A percentile compares a stretch with the other conserved stretches of the same genome.
phyloP scores from a whole-genome alignment of 1,284 basidiomycete genomes.

The Violaceomyces palustris region DNA sequence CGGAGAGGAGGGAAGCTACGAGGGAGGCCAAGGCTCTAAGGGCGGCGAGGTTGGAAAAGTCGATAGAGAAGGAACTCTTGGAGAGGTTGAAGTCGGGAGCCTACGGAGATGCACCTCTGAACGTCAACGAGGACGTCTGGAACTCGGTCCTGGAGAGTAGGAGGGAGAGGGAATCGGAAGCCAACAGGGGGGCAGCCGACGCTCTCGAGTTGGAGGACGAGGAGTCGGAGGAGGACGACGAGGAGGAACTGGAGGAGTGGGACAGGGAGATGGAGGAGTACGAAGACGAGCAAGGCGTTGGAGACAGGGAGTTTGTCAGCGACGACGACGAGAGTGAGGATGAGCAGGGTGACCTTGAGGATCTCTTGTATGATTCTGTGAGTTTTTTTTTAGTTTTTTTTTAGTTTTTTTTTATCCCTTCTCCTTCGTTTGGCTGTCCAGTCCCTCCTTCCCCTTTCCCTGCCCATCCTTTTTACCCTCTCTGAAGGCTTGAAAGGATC shows the following conservation, averaged over 20 bases:
- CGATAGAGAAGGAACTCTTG: conserved; percentile 92
- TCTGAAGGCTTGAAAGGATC: too few species aligned
- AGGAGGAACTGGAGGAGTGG: conserved; percentile 46
- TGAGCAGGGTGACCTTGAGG: conserved; percentile 25
- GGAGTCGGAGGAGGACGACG: conserved; percentile 44
- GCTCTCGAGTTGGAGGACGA: conserved; percentile 43
- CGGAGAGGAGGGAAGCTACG: conserved; percentile 86
- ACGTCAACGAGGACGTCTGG: conserved; percentile 98
- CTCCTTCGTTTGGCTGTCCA: neutral
- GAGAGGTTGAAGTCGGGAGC: conserved; percentile 92
- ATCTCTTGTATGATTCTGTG: conserved; percentile 27
- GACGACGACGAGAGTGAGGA: conserved; percentile 47
- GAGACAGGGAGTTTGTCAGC: conserved; percentile 45
- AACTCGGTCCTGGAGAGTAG: conserved; percentile 56
- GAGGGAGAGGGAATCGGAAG: conserved; percentile 8
- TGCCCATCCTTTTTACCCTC: neutral
- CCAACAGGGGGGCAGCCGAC: conserved; percentile 8
- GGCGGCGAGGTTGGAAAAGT: conserved; percentile 74
- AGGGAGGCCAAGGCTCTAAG: conserved; percentile 93
- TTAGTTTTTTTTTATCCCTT: too few species aligned
- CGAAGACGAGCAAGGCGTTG: conserved; percentile 35
- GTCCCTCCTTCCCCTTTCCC: neutral
- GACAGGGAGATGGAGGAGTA: conserved; percentile 35
- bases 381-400: conserved; percentile 23
- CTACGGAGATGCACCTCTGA: conserved; percentile 93